A percentile compares a stretch with the other conserved stretches of the same genome.
Evolutionary conservation across 768 basidiomycete genomes (phyloP).

Genomic region (Trametes sanguinea): DNA sequence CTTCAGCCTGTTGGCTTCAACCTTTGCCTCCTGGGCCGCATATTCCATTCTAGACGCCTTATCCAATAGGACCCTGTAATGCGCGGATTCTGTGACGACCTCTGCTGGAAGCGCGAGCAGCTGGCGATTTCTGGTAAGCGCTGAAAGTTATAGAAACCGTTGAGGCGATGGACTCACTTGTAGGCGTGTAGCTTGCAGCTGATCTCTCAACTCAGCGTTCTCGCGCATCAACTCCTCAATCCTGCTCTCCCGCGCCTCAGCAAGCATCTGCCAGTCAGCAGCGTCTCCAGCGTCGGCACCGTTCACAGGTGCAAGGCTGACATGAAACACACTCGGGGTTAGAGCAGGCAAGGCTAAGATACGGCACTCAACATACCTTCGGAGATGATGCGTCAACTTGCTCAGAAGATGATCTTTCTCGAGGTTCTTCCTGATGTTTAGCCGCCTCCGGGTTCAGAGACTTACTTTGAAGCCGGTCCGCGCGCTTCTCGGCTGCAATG

Average conservation of each 20-base stretch:
- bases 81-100: conserved; percentile 46
- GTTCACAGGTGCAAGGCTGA: conserved; percentile 45
- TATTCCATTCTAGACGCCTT: conserved; percentile 53
- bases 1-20: conserved; percentile 42
- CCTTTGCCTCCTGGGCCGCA: conserved; percentile 40
- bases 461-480: conserved; percentile 32
- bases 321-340: neutral
- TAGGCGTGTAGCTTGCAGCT: conserved; percentile 46
- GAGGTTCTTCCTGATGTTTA: conserved; percentile 30
- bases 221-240: conserved; percentile 52
- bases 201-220: conserved; percentile 45
- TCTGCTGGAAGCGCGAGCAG: conserved; percentile 45
- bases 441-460: conserved; percentile 13
- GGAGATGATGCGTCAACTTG: conserved; percentile 57
- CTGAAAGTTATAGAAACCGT: too few species aligned
- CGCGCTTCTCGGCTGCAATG: conserved; percentile 29
- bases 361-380: conserved; percentile 60
- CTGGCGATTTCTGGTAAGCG: conserved; percentile 1
- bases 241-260: conserved; percentile 42
- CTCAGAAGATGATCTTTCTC: conserved; percentile 49
- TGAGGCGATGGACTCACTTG: conserved; percentile 39
- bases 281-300: conserved; percentile 33
- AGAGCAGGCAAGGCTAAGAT: conserved; percentile 2
- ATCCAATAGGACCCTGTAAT: conserved; percentile 59
- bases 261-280: conserved; percentile 44